Conservation (phyloP, 2,329 filamentous ascomycete genomes). For the Aureobasidium melanogenum region DNA sequence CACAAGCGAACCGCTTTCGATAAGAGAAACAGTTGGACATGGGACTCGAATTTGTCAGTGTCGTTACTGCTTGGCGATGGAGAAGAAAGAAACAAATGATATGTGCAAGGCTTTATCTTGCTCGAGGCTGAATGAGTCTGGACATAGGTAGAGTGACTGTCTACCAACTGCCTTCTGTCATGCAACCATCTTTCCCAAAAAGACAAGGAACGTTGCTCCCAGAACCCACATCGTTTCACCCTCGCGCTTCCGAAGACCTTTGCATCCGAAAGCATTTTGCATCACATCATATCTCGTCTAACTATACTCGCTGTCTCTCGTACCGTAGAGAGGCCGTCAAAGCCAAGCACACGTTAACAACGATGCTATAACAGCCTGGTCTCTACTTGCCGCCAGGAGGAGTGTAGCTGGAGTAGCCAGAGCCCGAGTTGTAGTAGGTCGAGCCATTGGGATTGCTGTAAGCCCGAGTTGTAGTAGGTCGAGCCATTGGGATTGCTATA, state of each 20-base stretch:
- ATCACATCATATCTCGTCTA: not conserved
- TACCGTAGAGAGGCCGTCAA: not conserved
- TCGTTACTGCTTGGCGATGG: not conserved
- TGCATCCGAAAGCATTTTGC: too few relatives aligned
- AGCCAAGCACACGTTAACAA: not conserved
- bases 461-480: conserved; percentile 57
- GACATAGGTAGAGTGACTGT: not conserved
- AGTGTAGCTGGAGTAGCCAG: conserved; percentile 53
- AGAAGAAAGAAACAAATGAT: not conserved
- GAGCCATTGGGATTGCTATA: conserved; percentile 54
- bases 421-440: conserved; percentile 57
- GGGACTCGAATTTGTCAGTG: not conserved
- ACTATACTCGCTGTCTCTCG: not conserved
- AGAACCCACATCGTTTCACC: not conserved
- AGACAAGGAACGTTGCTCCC: not conserved
- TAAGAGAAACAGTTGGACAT: not conserved
- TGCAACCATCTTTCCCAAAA: not conserved
- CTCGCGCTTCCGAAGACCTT: not conserved
- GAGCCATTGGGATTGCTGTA: conserved; percentile 42
- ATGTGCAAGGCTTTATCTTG: not conserved
- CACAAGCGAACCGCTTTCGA: not conserved
- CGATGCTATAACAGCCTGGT: not conserved
- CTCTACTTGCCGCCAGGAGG: conserved; percentile 30
- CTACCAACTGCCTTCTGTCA: not conserved
- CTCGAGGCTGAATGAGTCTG: not conserved